phyloP scores from a whole-genome alignment of 805 yeast genomes.

The Yueomyces sp. region DNA sequence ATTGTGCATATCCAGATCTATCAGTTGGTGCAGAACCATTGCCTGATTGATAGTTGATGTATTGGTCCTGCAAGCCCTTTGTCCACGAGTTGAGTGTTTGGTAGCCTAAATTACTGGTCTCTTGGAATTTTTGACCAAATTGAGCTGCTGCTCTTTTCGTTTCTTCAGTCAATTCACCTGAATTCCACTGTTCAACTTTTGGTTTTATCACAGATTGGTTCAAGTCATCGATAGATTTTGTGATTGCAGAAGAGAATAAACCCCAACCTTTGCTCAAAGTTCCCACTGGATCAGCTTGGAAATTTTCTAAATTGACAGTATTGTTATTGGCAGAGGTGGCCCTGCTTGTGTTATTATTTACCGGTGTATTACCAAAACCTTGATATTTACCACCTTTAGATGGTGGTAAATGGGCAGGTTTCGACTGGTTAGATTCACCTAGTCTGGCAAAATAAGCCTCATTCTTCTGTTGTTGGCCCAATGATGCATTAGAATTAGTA shows the following conservation, averaged over 20 bases:
- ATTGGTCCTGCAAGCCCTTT: conserved; percentile 26
- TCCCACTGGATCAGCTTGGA: conserved; percentile 81
- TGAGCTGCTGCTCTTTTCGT: conserved; percentile 92
- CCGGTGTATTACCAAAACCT: conserved; percentile 80
- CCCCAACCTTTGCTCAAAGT: conserved; percentile 92
- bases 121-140: conserved; percentile 88
- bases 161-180: conserved; percentile 62
- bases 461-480: conserved; percentile 41
- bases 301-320: conserved; percentile 47
- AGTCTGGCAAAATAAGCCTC: conserved; percentile 73
- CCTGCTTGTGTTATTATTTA: neutral
- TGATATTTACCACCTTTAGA: conserved; percentile 87
- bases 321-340: conserved; percentile 7
- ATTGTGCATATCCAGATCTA: conserved; percentile 46
- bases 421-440: conserved; percentile 55
- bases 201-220: conserved; percentile 85
- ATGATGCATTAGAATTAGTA: conserved; percentile 21
- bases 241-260: conserved; percentile 71
- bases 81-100: conserved; percentile 54
- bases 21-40: conserved; percentile 41
- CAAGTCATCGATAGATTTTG: conserved; percentile 74
- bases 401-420: conserved; percentile 77
- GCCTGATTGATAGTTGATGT: conserved; percentile 9
- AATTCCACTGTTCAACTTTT: conserved; percentile 61
- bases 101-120: conserved; percentile 66